Base-by-base conservation (phyloP, 305 asterid genomes). In the Euphrasia arctica region DNA sequence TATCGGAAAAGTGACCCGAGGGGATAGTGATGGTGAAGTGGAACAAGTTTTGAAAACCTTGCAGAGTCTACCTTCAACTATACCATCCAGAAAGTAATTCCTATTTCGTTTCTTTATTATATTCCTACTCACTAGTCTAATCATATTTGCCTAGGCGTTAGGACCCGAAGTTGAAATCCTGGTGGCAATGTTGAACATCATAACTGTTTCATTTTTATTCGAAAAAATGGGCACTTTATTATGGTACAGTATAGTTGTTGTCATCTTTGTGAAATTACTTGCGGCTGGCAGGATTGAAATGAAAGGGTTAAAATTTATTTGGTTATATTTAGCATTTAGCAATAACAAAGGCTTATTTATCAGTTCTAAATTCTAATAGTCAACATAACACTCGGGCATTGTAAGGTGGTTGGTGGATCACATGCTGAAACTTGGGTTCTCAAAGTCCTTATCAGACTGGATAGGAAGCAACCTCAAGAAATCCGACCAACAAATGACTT, bases 331-430 rank as follows among this genome's bases (percentile, higher is more conserved):
- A 18, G 22, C 22, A 47, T 47, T 8, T 11, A 47, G 68, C 51
- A 43, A 48, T 15, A 45, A 70, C 43, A 11, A 12, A 42, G 52
- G 64, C 57, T 18, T 54, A 27, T 47, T 47, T 47, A 11, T 50
- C 14, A 50, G 51, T 54, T 67, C 22, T 64, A 42, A 57, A 49
- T 70, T 70, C 22, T 64, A 42, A 57, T 6, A 25, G 60, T 59
- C 28, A 39, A 49, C 60, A 36, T 65, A 56, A 70, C 76, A 54
- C 55, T 63, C 25, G 66, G 62, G 29, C 65, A 41, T 57, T 60
- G 62, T 71, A 71, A 89, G 98, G 84, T 90, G 99, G 99, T 75
- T 93, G 75, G 95, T 90, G 18, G 97, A 90, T 74, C 88, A 84
- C 83, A 66, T 93, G 95, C 72, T 79, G 72, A 59, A 80, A 72